Evolutionary conservation across 345 rosid species (phyloP).

Genomic region (Populus euphratica): DNA sequence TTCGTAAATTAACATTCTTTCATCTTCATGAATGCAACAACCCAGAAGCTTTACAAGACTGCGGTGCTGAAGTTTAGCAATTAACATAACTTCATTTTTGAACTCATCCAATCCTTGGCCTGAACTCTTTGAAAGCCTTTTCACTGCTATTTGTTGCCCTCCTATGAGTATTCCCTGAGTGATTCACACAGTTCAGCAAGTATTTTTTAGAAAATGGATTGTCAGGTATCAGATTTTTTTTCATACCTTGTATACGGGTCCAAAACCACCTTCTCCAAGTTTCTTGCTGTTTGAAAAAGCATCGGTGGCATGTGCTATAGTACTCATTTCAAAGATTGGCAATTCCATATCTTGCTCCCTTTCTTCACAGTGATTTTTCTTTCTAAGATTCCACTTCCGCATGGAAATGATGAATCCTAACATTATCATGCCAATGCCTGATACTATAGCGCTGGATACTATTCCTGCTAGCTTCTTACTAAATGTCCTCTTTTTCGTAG

Average conservation of each 20-base stretch:
- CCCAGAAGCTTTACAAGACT: conserved; percentile 5
- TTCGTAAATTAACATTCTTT: neutral
- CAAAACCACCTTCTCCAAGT: conserved; percentile 7
- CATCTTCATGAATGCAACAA: conserved; percentile 1
- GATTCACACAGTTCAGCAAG: neutral
- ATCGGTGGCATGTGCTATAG: neutral
- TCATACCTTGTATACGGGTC: neutral
- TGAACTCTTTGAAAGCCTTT: conserved; percentile 42
- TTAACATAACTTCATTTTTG: neutral
- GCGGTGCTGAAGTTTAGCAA: conserved; percentile 7
- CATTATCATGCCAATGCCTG: too few species aligned
- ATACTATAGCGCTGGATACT: too few species aligned
- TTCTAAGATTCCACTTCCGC: too few species aligned
- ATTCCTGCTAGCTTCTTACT: too few species aligned
- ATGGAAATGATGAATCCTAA: too few species aligned
- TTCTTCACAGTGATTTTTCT: too few species aligned
- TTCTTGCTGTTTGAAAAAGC: neutral
- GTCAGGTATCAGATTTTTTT: too few species aligned
- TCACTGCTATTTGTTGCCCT: conserved; percentile 51
- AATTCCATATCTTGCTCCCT: too few species aligned
- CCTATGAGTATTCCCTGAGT: conserved; percentile 36
- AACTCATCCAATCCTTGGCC: conserved; percentile 32
- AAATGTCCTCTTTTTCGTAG: too few species aligned
- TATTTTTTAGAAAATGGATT: neutral
- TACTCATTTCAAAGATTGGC: too few species aligned